Evolutionary conservation across 1,284 basidiomycete species (phyloP).

Genomic region (Cryptococcus jaspeensis): DNA sequence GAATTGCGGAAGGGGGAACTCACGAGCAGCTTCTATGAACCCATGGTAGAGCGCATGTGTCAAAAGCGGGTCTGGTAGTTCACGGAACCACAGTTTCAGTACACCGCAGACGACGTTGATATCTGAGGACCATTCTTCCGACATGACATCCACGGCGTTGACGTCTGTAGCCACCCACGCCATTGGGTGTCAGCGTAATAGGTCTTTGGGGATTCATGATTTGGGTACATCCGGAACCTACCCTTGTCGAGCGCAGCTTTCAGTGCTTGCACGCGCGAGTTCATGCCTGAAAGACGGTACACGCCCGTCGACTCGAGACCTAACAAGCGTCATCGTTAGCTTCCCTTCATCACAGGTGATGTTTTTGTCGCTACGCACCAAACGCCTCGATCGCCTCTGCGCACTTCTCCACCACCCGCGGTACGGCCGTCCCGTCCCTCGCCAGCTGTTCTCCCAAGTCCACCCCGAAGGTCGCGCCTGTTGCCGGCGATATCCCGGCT

Average conservation of each 20-base stretch:
- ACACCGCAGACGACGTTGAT: slow-evolving; percentile 94
- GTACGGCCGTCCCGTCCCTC: slow-evolving; percentile 85
- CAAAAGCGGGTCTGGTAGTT: slow-evolving; percentile 90
- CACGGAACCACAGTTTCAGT: slow-evolving; percentile 94
- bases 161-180: slow-evolving; percentile 63
- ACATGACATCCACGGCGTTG: slow-evolving; percentile 76
- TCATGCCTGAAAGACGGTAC: slow-evolving; percentile 89
- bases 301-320: slow-evolving; percentile 82
- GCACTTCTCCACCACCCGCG: slow-evolving; percentile 83
- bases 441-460: slow-evolving; percentile 88
- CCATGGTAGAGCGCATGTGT: slow-evolving; percentile 80
- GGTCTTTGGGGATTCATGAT: background rate
- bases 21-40: slow-evolving; percentile 94
- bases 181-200: background rate
- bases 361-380: slow-evolving; percentile 47
- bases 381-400: slow-evolving; percentile 87
- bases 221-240: slow-evolving; percentile 51
- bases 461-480: slow-evolving; percentile 75
- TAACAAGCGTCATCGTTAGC: slow-evolving; percentile 1
- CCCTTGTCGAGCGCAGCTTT: slow-evolving; percentile 85
- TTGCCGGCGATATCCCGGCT: slow-evolving; percentile 31
- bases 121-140: slow-evolving; percentile 86
- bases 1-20: slow-evolving; percentile 43
- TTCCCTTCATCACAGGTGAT: background rate
- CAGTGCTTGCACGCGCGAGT: slow-evolving; percentile 79